Evolutionary conservation across 2,329 filamentous ascomycete species (phyloP), one percentile per base, ranked within the genome.

Genomic region (Coleophoma crateriformis): DNA sequence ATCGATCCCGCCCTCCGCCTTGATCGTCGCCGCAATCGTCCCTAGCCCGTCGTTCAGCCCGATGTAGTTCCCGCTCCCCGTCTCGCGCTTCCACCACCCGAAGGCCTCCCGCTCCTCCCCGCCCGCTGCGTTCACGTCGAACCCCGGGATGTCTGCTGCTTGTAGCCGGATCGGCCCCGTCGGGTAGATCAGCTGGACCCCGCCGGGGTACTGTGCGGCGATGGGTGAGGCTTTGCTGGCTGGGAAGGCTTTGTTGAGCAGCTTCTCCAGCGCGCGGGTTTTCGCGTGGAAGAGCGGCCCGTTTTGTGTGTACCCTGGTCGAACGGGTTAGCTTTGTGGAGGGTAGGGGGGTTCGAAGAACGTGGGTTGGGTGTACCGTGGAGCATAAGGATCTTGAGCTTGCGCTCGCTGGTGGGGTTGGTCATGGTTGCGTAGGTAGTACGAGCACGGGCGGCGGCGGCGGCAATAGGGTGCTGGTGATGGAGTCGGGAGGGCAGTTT

Each of bases 251-350:
- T 95, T 96, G 53, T 74, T 68, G 50, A 96, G 78, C 48, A 85
- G 74, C 68, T 96, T 96, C 60, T 90, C 82, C 1, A 96, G 75
- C 11, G 89, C 89, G 67, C 90, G 88, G 42, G 89, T 95, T 73
- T 96, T 96, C 67, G 85, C 81, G 65, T 82, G 85, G 79, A 96
- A 96, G 55, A 90, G 75, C 4, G 84, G 69, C 4, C 91, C 90
- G 27, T 88, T 95, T 75, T 97, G 92, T 7, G 92, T 96, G 78
- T 84, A 96, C 68, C 92, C 87, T 84, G 50, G 11, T 19, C 19
- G 19, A 3, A 19, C 3, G 19, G 19, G 3, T 19, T 19, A 19
- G 19, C 19, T 19, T 19, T 19, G 19, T 19, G 19, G 3, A 19
- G 19, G 35, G 41, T 37, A 46, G n/a, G 20, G 19, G 15, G 15